Evolutionary conservation across 2,329 filamentous ascomycete genomes (phyloP).

Genomic region (Cladophialophora psammophila): DNA sequence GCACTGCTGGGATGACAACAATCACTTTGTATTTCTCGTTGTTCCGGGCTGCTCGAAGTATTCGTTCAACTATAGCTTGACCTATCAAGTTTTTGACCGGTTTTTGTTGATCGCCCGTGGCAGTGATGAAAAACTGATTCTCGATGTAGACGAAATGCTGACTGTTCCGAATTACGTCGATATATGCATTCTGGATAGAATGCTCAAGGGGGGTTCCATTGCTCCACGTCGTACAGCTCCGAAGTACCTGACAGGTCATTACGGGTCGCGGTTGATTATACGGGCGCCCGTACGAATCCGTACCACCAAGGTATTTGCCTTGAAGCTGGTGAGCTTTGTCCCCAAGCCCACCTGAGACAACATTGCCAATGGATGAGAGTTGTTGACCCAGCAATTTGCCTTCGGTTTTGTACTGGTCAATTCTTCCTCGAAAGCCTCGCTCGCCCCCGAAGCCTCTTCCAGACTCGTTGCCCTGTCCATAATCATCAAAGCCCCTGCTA

Average conservation of each 20-base stretch:
- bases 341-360: constrained; percentile 50
- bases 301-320: constrained; percentile 36
- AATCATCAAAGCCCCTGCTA: constrained; percentile 44
- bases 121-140: constrained; percentile 90
- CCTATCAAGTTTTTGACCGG: constrained; percentile 81
- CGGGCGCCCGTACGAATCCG: constrained; percentile 34
- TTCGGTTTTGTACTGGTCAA: constrained; percentile 43
- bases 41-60: constrained; percentile 72
- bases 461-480: constrained; percentile 49
- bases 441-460: constrained; percentile 37
- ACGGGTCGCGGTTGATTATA: constrained; percentile 30
- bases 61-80: constrained; percentile 77
- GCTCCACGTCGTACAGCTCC: constrained; percentile 64
- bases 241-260: constrained; percentile 49
- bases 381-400: constrained; percentile 46
- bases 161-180: constrained; percentile 71
- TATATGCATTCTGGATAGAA: constrained; percentile 87
- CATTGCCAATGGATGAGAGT: constrained; percentile 48
- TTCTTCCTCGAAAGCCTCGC: constrained; percentile 45
- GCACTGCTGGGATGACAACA: constrained; percentile 79
- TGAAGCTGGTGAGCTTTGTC: constrained; percentile 54
- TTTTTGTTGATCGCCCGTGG: constrained; percentile 72
- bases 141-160: constrained; percentile 81
- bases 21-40: constrained; percentile 76
- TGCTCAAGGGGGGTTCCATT: constrained; percentile 70